These are phyloP conservation scores for Pestalotiopsis sp. DNA, from an alignment of 2,329 filamentous ascomycete genomes.

Conservation along the genomic window DNA sequence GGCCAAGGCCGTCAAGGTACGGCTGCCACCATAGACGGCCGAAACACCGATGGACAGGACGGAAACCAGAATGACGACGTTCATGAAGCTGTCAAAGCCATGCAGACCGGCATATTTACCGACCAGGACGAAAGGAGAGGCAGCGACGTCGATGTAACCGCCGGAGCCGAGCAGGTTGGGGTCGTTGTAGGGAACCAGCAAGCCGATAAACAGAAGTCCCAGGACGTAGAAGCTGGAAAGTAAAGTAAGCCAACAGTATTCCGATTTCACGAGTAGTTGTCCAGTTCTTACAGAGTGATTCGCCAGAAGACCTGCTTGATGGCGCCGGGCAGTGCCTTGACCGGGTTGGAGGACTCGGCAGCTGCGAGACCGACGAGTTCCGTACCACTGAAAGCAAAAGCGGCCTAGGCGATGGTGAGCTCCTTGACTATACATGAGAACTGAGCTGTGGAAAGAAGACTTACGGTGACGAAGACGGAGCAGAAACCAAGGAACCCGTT, in stretches of 20 bases:
- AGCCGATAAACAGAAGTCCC: conserved; percentile 54
- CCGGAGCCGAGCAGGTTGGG: conserved; percentile 47
- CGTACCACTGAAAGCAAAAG: conserved; percentile 74
- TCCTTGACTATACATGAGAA: too few species aligned
- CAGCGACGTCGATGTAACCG: conserved; percentile 46
- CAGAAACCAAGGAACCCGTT: conserved; percentile 78
- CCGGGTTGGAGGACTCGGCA: conserved; percentile 71
- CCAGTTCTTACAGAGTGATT: conserved; percentile 45
- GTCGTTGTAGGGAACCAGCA: conserved; percentile 51
- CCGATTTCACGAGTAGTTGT: background rate
- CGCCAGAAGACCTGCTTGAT: conserved; percentile 77
- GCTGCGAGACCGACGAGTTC: conserved; percentile 77
- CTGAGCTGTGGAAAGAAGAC: background rate
- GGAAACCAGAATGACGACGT: conserved; percentile 60
- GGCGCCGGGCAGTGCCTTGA: conserved; percentile 75
- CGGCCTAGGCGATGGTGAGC: conserved; percentile 43
- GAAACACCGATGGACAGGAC: conserved; percentile 64
- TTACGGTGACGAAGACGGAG: conserved; percentile 63
- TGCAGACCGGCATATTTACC: conserved; percentile 55
- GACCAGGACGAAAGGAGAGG: conserved; percentile 62
- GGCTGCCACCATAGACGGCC: conserved; percentile 61
- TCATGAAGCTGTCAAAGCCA: conserved; percentile 60
- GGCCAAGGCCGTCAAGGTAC: conserved; percentile 61
- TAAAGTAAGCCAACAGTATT: conserved; percentile 11
- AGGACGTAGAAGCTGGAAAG: conserved; percentile 50